These are phyloP conservation scores for Plasmodium knowlesi DNA, from an alignment of 169 alveolate genomes.

Conservation along the genomic window DNA sequence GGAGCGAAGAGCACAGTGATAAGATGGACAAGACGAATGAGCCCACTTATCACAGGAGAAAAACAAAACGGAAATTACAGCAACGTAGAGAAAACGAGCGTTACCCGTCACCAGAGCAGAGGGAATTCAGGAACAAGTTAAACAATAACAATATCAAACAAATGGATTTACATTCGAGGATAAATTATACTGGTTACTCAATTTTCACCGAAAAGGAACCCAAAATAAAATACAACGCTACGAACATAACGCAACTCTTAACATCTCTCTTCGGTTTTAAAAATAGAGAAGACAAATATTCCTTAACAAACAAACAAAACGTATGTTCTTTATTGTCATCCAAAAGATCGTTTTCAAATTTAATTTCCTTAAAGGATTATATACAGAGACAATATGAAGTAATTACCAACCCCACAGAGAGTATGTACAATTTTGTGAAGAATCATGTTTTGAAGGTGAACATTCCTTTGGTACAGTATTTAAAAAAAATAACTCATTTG, in stretches of 20 bases:
- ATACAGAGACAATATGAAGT: slow-evolving; percentile 70
- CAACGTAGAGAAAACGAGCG: background rate
- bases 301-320: slow-evolving; percentile 57
- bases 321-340: slow-evolving; percentile 32
- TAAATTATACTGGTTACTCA: slow-evolving; percentile 31
- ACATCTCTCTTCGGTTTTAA: slow-evolving; percentile 66
- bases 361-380: slow-evolving; percentile 57
- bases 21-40: background rate
- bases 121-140: background rate
- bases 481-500: slow-evolving; percentile 43
- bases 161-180: slow-evolving; percentile 31
- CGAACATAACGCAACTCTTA: slow-evolving; percentile 66
- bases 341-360: slow-evolving; percentile 24
- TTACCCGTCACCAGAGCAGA: background rate
- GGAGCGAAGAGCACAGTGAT: background rate
- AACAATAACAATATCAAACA: slow-evolving; percentile 5
- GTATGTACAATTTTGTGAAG: slow-evolving; percentile 31
- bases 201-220: slow-evolving; percentile 55
- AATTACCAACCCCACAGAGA: slow-evolving; percentile 48
- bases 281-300: slow-evolving; percentile 64
- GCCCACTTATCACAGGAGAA: background rate
- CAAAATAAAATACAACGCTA: slow-evolving; percentile 55
- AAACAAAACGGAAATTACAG: background rate
- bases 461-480: slow-evolving; percentile 30
- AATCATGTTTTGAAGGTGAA: slow-evolving; percentile 38